Base-by-base conservation (phyloP, 257 asterid genomes). In the Primulina huaijiensis region DNA sequence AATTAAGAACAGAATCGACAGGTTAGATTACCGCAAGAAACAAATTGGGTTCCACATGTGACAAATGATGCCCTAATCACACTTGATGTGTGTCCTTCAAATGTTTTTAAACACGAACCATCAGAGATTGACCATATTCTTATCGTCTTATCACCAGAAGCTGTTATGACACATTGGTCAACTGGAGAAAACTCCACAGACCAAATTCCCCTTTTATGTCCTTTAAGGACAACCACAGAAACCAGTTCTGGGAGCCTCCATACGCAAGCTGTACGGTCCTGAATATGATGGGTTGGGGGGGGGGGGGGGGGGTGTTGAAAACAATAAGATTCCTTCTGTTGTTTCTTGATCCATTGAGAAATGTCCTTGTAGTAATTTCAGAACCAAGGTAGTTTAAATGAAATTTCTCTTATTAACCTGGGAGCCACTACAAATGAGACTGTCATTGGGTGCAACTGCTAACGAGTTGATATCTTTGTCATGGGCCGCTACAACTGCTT, bases 171-270 rank as follows among this genome's bases (percentile, higher is more conserved):
- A 72, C 97, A 91, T 74, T 88, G 95, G 76, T 94, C 99, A 68
- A 94, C 97, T 6, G 99, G 99, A 78, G 99, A 94, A 79, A 94
- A 94, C 84, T 94, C 99, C 78, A 94, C 99, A 14, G 99, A 94
- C 92, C 96, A 91, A 74, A 94, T 82, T 69, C 97, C 97, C 79
- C 97, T 84, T 84, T 88, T 94, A 78, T 94, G 99, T 69, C 99
- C 99, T 83, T 80, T 89, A 65, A 94, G 92, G 60, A 74, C 83
- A 76, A 78, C 87, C 68, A 89, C 86, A 40, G 88, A 84, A 73
- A 86, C 97, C 30, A 94, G 88, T 78, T 91, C 97, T 0, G 99
- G 99, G 64, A 94, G 97, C 82, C 79, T 87, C 96, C 97, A 89
- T 72, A 94, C 81, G 82, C 88, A 79, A 61, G 99, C 99, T 66